phyloP scores from a whole-genome alignment of 768 basidiomycete genomes.

The Xanthoconium stramineum region DNA sequence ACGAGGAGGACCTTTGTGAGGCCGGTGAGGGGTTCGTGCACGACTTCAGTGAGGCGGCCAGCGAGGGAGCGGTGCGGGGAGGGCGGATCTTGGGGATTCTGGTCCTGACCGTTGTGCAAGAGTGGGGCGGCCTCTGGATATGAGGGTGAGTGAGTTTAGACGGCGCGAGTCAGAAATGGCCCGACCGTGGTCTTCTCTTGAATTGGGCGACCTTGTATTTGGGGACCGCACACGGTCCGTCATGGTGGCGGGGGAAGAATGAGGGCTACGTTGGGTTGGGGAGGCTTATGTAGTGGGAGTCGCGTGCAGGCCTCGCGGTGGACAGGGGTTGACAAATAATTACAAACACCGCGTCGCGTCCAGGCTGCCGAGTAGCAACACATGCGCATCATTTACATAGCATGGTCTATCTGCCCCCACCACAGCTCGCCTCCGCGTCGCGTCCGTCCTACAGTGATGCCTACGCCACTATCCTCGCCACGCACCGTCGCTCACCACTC shows the following conservation, averaged over 20 bases:
- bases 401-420: constrained; percentile 73
- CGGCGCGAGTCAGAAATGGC: background rate
- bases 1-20: constrained; percentile 81
- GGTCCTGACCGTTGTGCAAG: constrained; percentile 47
- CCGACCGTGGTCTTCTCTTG: constrained; percentile 60
- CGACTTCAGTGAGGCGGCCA: constrained; percentile 45
- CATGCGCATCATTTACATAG: background rate
- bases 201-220: constrained; percentile 51
- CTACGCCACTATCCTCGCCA: constrained; percentile 67
- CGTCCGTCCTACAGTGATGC: constrained; percentile 68
- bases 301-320: constrained; percentile 20
- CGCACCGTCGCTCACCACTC: constrained; percentile 68
- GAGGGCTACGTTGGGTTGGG: constrained; percentile 2
- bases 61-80: constrained; percentile 34
- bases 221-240: constrained; percentile 55
- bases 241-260: constrained; percentile 41
- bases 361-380: no score
- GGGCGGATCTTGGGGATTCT: constrained; percentile 30
- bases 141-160: constrained; percentile 1
- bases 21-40: constrained; percentile 76
- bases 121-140: constrained; percentile 62
- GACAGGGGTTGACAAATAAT: constrained; percentile 4
- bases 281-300: constrained; percentile 28
- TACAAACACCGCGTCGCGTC: constrained; percentile 11
- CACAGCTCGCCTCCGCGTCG: constrained; percentile 57